A percentile compares a stretch with the other conserved stretches of the same genome.
Evolutionary conservation across 1,284 basidiomycete genomes (phyloP).

Genomic region (Ceratobasidium theobromae): DNA sequence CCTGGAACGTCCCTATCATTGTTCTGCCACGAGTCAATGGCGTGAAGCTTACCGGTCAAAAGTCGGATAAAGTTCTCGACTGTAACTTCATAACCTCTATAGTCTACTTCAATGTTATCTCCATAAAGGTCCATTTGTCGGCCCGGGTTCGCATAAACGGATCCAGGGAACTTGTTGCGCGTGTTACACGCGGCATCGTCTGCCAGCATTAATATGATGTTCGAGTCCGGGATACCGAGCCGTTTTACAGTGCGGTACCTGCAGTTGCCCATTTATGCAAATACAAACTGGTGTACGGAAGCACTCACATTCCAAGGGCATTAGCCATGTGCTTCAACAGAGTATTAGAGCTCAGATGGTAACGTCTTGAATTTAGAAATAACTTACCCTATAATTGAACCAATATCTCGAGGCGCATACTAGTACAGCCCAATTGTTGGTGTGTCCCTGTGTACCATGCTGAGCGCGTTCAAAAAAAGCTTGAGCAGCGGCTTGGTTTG

Average conservation of each 20-base stretch:
- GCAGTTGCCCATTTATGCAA: neutral
- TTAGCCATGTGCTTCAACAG: constrained; percentile 89
- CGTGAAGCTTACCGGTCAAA: constrained; percentile 67
- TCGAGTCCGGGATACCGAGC: constrained; percentile 95
- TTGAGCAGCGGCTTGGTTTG: constrained; percentile 31
- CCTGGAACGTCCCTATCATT: constrained; percentile 46
- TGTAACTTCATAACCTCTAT: constrained; percentile 95
- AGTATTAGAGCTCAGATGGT: constrained; percentile 4
- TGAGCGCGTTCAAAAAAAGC: constrained; percentile 35
- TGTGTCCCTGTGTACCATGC: constrained; percentile 55
- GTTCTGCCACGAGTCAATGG: neutral
- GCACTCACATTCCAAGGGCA: constrained; percentile 84
- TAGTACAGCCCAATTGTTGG: constrained; percentile 98
- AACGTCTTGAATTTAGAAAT: neutral
- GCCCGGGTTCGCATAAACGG: constrained; percentile 83
- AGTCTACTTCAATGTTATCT: constrained; percentile 96
- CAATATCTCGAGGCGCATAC: constrained; percentile 94
- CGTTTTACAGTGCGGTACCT: constrained; percentile 98
- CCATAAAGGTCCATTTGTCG: constrained; percentile 89
- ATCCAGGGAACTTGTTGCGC: constrained; percentile 89
- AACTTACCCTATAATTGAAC: constrained; percentile 94
- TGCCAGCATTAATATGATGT: constrained; percentile 98
- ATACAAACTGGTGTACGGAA: neutral
- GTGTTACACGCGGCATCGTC: constrained; percentile 96
- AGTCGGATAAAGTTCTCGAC: constrained; percentile 94